Evolutionary conservation across 768 basidiomycete species (phyloP).

Genomic region (Lactifluus hygrophoroides): DNA sequence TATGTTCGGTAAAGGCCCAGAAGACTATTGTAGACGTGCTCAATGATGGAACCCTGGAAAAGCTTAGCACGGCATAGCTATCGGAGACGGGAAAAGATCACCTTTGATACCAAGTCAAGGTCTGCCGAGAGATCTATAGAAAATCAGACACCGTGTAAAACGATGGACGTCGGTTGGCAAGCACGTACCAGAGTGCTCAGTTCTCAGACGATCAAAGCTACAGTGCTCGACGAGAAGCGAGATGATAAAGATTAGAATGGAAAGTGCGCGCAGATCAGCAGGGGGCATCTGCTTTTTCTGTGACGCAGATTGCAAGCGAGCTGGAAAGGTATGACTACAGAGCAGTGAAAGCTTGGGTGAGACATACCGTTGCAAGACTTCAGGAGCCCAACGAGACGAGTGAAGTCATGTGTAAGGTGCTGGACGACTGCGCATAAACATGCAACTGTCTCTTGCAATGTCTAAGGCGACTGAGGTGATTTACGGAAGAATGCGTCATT

Average conservation of each 20-base stretch:
- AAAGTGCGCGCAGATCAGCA: slow-evolving; percentile 46
- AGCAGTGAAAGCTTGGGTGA: background rate
- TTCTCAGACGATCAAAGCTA: slow-evolving; percentile 71
- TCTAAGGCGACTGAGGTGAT: slow-evolving; percentile 34
- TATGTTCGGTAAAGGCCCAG: slow-evolving; percentile 66
- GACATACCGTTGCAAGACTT: slow-evolving; percentile 75
- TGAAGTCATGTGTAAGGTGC: slow-evolving; percentile 80
- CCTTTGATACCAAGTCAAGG: slow-evolving; percentile 18
- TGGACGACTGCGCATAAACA: slow-evolving; percentile 85
- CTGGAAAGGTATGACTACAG: slow-evolving; percentile 27
- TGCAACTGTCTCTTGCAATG: slow-evolving; percentile 85
- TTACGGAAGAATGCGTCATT: background rate
- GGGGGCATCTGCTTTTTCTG: slow-evolving; percentile 37
- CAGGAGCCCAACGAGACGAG: slow-evolving; percentile 65
- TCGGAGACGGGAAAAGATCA: background rate
- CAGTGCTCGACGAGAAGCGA: slow-evolving; percentile 84
- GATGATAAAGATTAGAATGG: slow-evolving; percentile 76
- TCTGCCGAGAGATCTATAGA: slow-evolving; percentile 14
- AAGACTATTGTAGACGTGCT: slow-evolving; percentile 71
- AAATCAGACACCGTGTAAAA: background rate
- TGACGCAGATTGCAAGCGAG: slow-evolving; percentile 54
- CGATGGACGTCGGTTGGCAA: background rate
- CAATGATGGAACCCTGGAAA: slow-evolving; percentile 61
- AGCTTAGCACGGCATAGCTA: background rate
- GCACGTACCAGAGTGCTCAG: slow-evolving; percentile 48